Percentiles rank a stretch among this genome's conserved stretches.
These are phyloP conservation scores for Diaporthe ilicicola DNA, from an alignment of 2,329 filamentous ascomycete species.

Conservation along the genomic window DNA sequence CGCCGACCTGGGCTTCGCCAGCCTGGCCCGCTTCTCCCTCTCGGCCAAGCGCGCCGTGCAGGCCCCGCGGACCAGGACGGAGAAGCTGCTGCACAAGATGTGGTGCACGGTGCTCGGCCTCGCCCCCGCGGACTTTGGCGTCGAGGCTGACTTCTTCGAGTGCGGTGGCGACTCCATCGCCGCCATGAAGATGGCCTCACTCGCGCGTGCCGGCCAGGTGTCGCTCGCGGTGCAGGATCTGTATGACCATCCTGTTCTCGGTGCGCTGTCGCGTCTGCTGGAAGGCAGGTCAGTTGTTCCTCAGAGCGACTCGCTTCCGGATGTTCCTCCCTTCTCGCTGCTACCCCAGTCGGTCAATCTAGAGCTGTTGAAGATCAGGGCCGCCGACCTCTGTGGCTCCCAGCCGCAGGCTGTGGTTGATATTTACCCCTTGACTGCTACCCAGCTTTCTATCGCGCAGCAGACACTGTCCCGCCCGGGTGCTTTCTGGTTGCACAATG, in stretches of 20 bases:
- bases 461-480: not conserved
- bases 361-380: not conserved
- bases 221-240: not conserved
- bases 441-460: not conserved
- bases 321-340: not conserved
- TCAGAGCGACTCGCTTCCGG: no score
- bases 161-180: conserved; percentile 67
- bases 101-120: conserved; percentile 6
- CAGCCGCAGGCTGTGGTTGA: conserved; percentile 3
- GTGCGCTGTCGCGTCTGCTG: not conserved
- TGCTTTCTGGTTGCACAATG: conserved; percentile 34
- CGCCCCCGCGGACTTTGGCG: conserved; percentile 43
- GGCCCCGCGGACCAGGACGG: not conserved
- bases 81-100: conserved; percentile 5
- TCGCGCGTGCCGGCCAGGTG: not conserved
- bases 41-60: not conserved
- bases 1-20: not conserved
- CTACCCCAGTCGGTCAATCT: not conserved
- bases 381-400: not conserved
- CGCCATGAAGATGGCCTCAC: conserved; percentile 50
- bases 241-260: not conserved
- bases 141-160: conserved; percentile 67
- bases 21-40: not conserved
- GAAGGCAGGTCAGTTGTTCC: not conserved
- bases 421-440: not conserved